Conservation (phyloP, 148 eudicot genomes). For the Chenopodium album region DNA sequence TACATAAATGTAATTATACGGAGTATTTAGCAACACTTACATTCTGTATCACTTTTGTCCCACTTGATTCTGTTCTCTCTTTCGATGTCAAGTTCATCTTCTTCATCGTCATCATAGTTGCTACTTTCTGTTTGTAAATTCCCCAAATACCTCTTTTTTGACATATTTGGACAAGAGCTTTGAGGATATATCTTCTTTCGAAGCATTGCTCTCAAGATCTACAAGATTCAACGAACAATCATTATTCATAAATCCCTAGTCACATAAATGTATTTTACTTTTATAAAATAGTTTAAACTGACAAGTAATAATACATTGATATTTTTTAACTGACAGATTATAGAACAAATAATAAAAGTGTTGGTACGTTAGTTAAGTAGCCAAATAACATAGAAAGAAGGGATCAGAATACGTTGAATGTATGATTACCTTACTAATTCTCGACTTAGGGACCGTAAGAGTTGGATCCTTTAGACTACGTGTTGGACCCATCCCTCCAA, state of each 20-base stretch:
- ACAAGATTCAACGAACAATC: neutral
- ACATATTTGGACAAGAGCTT: conserved; percentile 30
- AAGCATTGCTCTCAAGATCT: conserved; percentile 63
- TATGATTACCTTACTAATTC: conserved; percentile 60
- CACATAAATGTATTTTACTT: too few species aligned
- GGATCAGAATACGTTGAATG: neutral
- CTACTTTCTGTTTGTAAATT: conserved; percentile 13
- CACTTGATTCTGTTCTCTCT: conserved; percentile 54
- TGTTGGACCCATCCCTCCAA: conserved; percentile 38
- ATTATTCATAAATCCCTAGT: neutral
- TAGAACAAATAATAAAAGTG: too few species aligned
- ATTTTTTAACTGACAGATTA: too few species aligned
- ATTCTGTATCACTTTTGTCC: conserved; percentile 80
- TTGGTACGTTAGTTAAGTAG: too few species aligned
- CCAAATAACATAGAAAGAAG: neutral
- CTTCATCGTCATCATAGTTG: conserved; percentile 7
- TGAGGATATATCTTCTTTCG: conserved; percentile 80
- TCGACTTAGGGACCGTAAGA: conserved; percentile 44
- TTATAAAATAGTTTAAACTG: too few species aligned
- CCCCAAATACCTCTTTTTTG: conserved; percentile 45
- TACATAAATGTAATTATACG: neutral
- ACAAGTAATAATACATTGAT: too few species aligned
- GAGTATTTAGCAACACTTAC: conserved; percentile 29
- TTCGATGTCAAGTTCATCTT: conserved; percentile 28
- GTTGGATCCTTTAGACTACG: conserved; percentile 50